phyloP scores from a whole-genome alignment of 257 asterid genomes.

The Nicotiana otophora region DNA sequence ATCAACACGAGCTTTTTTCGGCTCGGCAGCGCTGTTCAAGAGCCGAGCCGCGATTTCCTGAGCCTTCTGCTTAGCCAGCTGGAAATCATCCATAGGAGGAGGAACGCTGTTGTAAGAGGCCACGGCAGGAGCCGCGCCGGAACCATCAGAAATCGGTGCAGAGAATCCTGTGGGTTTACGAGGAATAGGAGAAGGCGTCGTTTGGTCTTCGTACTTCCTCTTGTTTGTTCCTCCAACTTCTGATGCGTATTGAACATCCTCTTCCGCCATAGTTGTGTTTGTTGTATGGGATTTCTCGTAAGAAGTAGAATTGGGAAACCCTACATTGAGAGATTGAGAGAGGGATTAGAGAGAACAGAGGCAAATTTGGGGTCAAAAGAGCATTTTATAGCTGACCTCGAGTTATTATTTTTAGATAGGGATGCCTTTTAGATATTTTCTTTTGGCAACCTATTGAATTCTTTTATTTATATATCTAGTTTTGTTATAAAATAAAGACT shows the following conservation, averaged over 20 bases:
- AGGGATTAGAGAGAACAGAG: too few species aligned
- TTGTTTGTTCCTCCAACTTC: conserved; percentile 8
- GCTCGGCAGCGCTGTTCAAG: not conserved
- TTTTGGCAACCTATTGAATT: too few species aligned
- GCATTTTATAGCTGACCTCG: too few species aligned
- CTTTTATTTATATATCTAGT: too few species aligned
- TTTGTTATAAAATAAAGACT: too few species aligned
- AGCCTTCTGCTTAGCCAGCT: conserved; percentile 23
- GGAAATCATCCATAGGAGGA: conserved; percentile 15
- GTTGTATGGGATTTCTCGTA: too few species aligned
- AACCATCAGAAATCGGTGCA: too few species aligned
- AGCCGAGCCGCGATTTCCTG: conserved; percentile 21
- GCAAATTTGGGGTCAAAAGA: too few species aligned
- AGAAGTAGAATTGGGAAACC: not conserved
- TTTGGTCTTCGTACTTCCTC: conserved; percentile 51
- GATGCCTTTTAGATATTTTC: too few species aligned
- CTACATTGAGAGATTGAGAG: not conserved
- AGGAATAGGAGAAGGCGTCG: conserved; percentile 44
- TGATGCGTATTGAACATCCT: conserved; percentile 6
- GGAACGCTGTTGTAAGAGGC: conserved; percentile 12
- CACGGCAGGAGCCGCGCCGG: too few species aligned
- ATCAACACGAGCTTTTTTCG: conserved; percentile 3
- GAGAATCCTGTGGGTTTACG: conserved; percentile 34
- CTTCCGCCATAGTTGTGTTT: conserved; percentile 15
- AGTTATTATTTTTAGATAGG: too few species aligned